Percentiles rank a stretch among this genome's conserved stretches.
These are phyloP conservation scores for Spinacia oleracea DNA, from an alignment of 179 eudicot genomes.

Conservation along the genomic window DNA sequence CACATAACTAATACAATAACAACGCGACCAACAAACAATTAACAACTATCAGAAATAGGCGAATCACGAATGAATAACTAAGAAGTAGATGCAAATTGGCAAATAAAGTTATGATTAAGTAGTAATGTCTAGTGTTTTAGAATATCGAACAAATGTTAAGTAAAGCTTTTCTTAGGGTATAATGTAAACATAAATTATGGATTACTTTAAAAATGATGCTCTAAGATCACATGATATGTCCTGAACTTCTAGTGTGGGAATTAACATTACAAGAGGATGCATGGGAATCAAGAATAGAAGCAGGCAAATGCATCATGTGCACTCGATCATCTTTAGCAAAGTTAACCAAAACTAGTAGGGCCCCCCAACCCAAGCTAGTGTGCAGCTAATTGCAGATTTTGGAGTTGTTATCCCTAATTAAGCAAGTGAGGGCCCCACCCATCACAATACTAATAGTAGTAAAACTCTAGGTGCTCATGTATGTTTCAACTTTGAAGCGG, in stretches of 20 bases:
- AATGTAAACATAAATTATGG: background rate
- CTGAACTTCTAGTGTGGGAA: too few species aligned
- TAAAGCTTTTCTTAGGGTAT: background rate
- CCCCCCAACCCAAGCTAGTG: constrained; percentile 34
- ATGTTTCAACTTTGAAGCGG: constrained; percentile 17
- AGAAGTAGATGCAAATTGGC: too few species aligned
- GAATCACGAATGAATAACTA: too few species aligned
- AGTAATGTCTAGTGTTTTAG: too few species aligned
- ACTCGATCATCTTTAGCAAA: constrained; percentile 31
- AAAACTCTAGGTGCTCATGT: background rate
- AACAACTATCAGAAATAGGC: too few species aligned
- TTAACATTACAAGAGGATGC: constrained; percentile 29
- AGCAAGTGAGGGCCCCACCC: constrained; percentile 19
- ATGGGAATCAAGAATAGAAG: constrained; percentile 28
- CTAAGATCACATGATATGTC: constrained; percentile 37
- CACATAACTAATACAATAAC: too few species aligned
- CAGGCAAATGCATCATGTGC: constrained; percentile 37
- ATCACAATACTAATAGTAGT: background rate
- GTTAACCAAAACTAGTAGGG: constrained; percentile 21
- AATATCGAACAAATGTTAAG: too few species aligned
- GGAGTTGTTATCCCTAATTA: constrained; percentile 31
- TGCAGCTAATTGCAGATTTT: constrained; percentile 39
- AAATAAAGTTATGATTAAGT: too few species aligned
- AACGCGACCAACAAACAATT: too few species aligned
- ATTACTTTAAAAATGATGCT: constrained; percentile 23